These are phyloP conservation scores for Litsea cubeba DNA, from an alignment of 164 flowering plant genomes.

Conservation along the genomic window DNA sequence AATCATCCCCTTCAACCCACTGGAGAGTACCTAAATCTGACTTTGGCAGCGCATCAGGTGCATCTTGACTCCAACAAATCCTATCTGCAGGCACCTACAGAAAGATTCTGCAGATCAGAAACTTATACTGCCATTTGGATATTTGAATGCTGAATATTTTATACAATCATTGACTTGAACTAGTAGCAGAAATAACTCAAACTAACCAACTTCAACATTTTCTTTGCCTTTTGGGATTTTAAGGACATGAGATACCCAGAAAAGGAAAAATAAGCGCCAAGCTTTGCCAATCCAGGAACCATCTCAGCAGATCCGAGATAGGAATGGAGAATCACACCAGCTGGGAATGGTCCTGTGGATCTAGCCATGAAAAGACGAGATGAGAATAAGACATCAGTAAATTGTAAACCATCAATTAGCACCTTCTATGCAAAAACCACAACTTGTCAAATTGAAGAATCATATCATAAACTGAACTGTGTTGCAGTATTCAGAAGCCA, in stretches of 20 bases:
- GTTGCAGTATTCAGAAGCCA: too few relatives aligned
- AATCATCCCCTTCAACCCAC: constrained; percentile 49
- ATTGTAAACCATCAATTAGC: neutral
- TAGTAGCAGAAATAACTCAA: neutral
- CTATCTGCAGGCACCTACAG: constrained; percentile 68
- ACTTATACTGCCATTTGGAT: neutral
- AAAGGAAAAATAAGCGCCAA: constrained; percentile 96
- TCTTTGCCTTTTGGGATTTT: constrained; percentile 78
- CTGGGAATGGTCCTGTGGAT: constrained; percentile 76
- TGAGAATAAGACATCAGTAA: neutral
- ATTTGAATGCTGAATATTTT: neutral
- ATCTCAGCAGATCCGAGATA: constrained; percentile 95
- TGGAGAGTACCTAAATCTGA: constrained; percentile 29
- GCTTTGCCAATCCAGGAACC: constrained; percentile 77
- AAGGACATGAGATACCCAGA: constrained; percentile 79
- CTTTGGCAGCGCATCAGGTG: constrained; percentile 91
- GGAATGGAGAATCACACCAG: constrained; percentile 87
- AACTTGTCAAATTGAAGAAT: too few relatives aligned
- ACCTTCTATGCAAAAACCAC: too few relatives aligned
- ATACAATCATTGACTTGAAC: neutral
- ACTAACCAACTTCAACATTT: constrained; percentile 64
- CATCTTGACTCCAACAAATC: constrained; percentile 64
- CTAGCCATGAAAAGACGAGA: constrained; percentile 18
- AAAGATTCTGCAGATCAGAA: constrained; percentile 4
- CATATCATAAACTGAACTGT: too few relatives aligned